Base-by-base conservation (phyloP, 148 eudicot genomes). In the Persicaria maculosa region DNA sequence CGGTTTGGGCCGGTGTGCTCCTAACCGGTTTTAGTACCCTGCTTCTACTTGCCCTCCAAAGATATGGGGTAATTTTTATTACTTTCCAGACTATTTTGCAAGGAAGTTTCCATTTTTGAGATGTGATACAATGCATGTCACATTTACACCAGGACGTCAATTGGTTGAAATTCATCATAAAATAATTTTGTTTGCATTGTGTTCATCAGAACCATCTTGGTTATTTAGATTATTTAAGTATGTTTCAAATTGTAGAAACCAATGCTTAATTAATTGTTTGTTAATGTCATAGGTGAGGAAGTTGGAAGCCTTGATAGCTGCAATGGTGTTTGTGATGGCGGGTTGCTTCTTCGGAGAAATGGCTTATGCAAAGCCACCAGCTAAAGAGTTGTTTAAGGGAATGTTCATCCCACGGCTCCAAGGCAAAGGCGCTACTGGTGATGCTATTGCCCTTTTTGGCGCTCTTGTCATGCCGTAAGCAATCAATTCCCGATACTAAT, bases 271-370 rank as follows among this genome's bases (percentile, higher is more conserved):
- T 2, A 12, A 48, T 5, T 5, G 8, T 12, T 48, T 48, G 11
- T 55, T 17, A 55, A 17, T 55, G 25, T 70, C 44, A 46, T 5
- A 70, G 87, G 79, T 84, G 65, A 77, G 87, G 67, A 81, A 82
- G 76, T 77, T 85, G 45, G 85, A 85, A 73, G 1, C 77, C 10
- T 44, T 85, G 75, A 82, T 85, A 58, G 79, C 87, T 57, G 50
- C 74, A 17, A 1, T 82, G 57, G 83, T 85, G n/a, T 85, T 85
- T 72, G 61, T 85, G 5, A 80, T 85, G 85, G 87, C 85, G 15
- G 87, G 70, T 44, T 85, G 87, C 54, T 85, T 82, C 68, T 85
- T 85, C 31, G 87, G 80, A 9, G 87, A 85, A 68, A 17, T 85
- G 73, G 78, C 79, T 52, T 82, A 78, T 72, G 87, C 80, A 8